Evolutionary conservation across 306 rosid genomes (phyloP).

Genomic region (Cucumis hystrix): DNA sequence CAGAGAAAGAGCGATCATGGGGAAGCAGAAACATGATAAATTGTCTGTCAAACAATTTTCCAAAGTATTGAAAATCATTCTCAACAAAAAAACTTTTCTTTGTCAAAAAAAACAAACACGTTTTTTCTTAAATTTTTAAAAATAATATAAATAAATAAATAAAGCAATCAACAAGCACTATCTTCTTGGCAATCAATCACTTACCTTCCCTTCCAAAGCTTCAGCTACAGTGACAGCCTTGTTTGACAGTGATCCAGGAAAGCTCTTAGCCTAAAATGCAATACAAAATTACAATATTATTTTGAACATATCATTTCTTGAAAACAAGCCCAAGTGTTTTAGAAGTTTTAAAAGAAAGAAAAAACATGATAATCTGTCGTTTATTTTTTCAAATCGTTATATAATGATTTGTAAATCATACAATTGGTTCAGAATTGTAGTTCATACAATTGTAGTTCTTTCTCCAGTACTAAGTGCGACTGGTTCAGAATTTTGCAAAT

Average conservation of each 20-base stretch:
- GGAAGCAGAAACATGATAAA: background rate
- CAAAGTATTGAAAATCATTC: background rate
- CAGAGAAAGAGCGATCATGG: background rate
- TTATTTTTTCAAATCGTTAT: background rate
- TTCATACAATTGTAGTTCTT: conserved; percentile 61
- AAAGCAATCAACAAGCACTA: background rate
- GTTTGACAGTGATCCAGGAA: conserved; percentile 57
- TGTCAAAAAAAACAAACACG: background rate
- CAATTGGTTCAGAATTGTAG: too few relatives aligned
- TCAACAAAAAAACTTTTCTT: background rate
- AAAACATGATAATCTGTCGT: background rate
- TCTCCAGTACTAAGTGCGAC: conserved; percentile 53
- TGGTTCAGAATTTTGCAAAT: conserved; percentile 40
- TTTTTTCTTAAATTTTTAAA: too few relatives aligned
- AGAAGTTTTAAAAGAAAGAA: background rate
- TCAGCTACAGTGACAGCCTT: conserved; percentile 64
- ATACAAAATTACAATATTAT: background rate
- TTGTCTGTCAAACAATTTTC: background rate
- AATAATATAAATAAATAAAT: too few relatives aligned
- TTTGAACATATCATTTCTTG: background rate
- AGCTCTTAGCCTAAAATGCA: conserved; percentile 53
- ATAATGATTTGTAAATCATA: background rate
- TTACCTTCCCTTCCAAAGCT: conserved; percentile 95
- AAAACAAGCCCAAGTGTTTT: background rate
- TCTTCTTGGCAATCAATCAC: conserved; percentile 8